These are phyloP conservation scores for Colletotrichum truncatum DNA, from an alignment of 2,329 filamentous ascomycete genomes.

Conservation along the genomic window DNA sequence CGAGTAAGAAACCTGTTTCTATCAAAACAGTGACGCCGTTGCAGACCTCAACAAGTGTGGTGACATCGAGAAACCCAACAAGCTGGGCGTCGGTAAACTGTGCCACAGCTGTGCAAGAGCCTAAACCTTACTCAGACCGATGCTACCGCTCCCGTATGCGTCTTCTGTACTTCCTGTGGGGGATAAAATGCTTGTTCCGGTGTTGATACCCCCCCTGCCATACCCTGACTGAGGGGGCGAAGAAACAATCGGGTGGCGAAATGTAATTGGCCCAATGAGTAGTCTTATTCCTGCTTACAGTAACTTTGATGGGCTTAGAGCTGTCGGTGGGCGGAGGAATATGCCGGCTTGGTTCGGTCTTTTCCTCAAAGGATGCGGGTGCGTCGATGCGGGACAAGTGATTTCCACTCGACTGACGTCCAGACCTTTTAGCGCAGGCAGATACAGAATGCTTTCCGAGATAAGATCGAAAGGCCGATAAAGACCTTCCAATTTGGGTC, in stretches of 20 bases:
- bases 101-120: background rate
- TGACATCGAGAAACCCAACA: background rate
- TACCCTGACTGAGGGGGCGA: too few species aligned
- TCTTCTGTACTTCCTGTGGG: background rate
- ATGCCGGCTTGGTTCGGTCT: background rate
- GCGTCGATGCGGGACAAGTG: background rate
- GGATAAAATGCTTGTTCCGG: background rate
- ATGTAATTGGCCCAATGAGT: too few species aligned
- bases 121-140: background rate
- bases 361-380: background rate
- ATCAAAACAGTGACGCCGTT: background rate
- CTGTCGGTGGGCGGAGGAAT: background rate
- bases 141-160: background rate
- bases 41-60: background rate
- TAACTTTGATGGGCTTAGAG: background rate
- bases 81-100: background rate
- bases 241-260: too few species aligned
- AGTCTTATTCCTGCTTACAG: too few species aligned
- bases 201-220: background rate
- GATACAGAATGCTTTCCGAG: background rate
- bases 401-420: background rate
- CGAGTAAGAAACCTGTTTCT: too few species aligned
- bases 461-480: background rate
- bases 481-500: constrained; percentile 18
- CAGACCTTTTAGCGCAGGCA: background rate